Percentiles rank a stretch among this genome's conserved stretches.
Conservation (phyloP, 805 yeast species). For the Pichia ethanolica region DNA sequence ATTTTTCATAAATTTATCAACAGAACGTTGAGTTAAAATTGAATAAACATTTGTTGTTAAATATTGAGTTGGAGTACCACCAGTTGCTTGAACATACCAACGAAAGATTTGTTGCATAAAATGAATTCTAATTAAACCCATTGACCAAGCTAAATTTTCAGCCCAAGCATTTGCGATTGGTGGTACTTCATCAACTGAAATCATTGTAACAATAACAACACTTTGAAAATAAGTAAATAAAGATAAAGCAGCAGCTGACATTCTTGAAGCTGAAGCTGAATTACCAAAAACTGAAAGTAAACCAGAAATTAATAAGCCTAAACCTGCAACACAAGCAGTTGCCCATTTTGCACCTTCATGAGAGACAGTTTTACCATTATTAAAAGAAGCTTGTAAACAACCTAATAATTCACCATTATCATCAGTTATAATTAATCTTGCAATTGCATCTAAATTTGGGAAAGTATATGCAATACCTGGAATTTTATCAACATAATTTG, state of each 20-base stretch:
- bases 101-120: conserved; percentile 84
- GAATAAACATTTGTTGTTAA: conserved; percentile 54
- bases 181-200: conserved; percentile 77
- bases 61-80: conserved; percentile 73
- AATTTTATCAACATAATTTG: conserved; percentile 43
- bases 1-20: conserved; percentile 11
- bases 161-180: conserved; percentile 93
- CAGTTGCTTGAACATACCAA: conserved; percentile 84
- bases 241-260: conserved; percentile 80
- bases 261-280: conserved; percentile 82
- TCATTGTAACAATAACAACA: conserved; percentile 77
- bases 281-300: conserved; percentile 78
- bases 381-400: conserved; percentile 67
- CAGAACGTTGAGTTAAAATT: conserved; percentile 62
- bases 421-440: conserved; percentile 41
- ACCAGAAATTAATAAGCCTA: conserved; percentile 80
- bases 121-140: conserved; percentile 71
- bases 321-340: conserved; percentile 82
- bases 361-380: conserved; percentile 74
- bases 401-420: conserved; percentile 41
- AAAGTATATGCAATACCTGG: conserved; percentile 85
- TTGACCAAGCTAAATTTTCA: conserved; percentile 89
- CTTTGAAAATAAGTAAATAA: conserved; percentile 83
- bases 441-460: conserved; percentile 81
- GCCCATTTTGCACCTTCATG: conserved; percentile 88